Evolutionary conservation across 2,329 filamentous ascomycete species (phyloP).

Genomic region (Teratosphaeria zuluensis): DNA sequence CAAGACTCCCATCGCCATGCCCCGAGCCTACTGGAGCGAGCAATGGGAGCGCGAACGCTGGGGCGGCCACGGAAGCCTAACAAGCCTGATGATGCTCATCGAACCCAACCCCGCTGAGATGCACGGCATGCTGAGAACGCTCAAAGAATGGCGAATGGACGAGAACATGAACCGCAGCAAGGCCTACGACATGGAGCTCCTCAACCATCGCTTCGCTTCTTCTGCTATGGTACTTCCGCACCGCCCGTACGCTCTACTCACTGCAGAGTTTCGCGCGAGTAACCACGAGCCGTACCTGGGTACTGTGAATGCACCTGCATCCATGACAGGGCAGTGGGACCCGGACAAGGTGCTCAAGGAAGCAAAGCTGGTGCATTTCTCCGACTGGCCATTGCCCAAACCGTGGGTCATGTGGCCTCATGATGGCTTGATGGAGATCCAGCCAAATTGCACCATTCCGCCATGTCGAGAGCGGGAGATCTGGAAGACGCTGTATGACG

Average conservation of each 20-base stretch:
- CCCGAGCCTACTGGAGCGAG: conserved; percentile 55
- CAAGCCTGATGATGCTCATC: conserved; percentile 53
- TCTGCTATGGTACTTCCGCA: conserved; percentile 55
- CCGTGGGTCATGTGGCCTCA: conserved; percentile 45
- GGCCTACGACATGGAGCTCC: conserved; percentile 57
- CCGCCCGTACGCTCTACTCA: conserved; percentile 50
- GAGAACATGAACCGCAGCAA: conserved; percentile 22
- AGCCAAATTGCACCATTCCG: conserved; percentile 31
- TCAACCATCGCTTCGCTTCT: conserved; percentile 52
- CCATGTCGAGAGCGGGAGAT: conserved; percentile 27
- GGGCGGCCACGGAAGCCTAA: conserved; percentile 33
- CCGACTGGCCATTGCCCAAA: conserved; percentile 62
- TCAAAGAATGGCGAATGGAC: conserved; percentile 24
- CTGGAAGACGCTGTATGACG: conserved; percentile 30
- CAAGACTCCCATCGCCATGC: conserved; percentile 51
- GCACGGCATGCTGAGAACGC: conserved; percentile 25
- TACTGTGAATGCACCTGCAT: conserved; percentile 3
- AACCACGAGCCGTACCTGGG: conserved; percentile 46
- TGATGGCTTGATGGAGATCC: conserved; percentile 31
- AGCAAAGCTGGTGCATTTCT: conserved; percentile 61
- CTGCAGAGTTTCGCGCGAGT: conserved; percentile 50
- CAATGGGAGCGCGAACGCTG: conserved; percentile 16
- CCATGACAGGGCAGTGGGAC: conserved; percentile 46
- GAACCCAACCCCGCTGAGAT: conserved; percentile 48
- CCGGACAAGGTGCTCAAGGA: conserved; percentile 46